Conservation (phyloP, 176 grass and related monocot genomes). For the Tillandsia fasciculata region DNA sequence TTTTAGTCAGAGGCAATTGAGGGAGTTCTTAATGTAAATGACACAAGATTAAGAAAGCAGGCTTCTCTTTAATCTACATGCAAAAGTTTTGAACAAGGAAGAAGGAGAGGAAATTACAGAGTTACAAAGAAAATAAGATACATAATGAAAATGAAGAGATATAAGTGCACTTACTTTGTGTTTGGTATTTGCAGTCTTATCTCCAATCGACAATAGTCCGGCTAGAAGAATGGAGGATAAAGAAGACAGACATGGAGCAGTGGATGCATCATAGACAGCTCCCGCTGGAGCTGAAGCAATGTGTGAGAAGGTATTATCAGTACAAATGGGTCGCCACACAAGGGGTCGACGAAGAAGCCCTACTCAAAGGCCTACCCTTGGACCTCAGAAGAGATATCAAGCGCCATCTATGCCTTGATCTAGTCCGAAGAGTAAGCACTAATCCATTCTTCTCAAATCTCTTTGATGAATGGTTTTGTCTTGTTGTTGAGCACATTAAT, state of each 20-base stretch:
- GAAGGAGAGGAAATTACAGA: not conserved
- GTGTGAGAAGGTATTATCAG: conserved; percentile 74
- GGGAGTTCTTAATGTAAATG: too few relatives aligned
- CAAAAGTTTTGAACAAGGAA: not conserved
- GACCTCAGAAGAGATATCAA: conserved; percentile 90
- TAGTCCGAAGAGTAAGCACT: conserved; percentile 45
- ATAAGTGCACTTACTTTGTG: not conserved
- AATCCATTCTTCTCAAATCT: not conserved
- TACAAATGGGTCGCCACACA: conserved; percentile 75
- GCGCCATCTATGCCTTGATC: conserved; percentile 85
- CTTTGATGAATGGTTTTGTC: not conserved
- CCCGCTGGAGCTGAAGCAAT: conserved; percentile 57
- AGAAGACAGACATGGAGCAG: conserved; percentile 79
- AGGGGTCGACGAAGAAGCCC: conserved; percentile 73
- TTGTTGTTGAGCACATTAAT: too few relatives aligned
- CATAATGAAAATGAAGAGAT: not conserved
- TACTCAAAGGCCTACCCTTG: conserved; percentile 65
- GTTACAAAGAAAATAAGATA: not conserved
- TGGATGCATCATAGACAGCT: conserved; percentile 98
- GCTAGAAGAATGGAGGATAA: conserved; percentile 85
- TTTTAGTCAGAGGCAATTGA: too few relatives aligned
- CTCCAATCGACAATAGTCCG: conserved; percentile 77
- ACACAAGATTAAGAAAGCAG: too few relatives aligned
- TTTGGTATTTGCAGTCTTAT: conserved; percentile 47
- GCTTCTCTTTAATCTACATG: not conserved